Evolutionary conservation across 2,329 filamentous ascomycete species (phyloP).

Genomic region (Xylariaceae sp.): DNA sequence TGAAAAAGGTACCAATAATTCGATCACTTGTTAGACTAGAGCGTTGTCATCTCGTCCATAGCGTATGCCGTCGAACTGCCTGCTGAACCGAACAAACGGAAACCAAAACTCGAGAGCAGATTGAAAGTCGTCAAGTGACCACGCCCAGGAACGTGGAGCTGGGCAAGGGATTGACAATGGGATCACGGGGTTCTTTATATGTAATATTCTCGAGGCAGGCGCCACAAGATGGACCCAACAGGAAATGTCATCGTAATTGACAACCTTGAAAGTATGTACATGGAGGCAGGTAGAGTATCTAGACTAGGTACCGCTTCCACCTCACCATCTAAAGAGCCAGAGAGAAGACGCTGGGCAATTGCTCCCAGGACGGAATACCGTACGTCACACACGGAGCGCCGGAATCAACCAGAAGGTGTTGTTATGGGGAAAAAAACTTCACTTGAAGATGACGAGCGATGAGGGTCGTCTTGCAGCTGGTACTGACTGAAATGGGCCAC

Average conservation of each 20-base stretch:
- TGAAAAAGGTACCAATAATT: neutral
- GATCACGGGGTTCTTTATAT: neutral
- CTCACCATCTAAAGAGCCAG: slow-evolving; percentile 10
- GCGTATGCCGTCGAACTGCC: neutral
- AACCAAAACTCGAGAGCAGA: neutral
- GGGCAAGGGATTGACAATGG: neutral
- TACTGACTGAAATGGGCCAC: slow-evolving; percentile 22
- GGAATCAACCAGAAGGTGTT: neutral
- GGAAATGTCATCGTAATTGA: no score
- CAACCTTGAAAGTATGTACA: no score
- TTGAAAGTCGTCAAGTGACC: neutral
- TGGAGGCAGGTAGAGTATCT: neutral
- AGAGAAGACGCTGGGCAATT: slow-evolving; percentile 6
- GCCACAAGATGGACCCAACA: neutral
- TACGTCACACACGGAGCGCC: slow-evolving; percentile 13
- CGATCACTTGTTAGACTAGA: neutral
- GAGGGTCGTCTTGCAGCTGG: slow-evolving; percentile 21
- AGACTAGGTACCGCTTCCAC: slow-evolving; percentile 1
- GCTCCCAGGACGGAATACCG: slow-evolving; percentile 8
- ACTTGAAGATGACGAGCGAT: slow-evolving; percentile 15
- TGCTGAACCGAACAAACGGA: neutral
- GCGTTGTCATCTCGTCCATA: neutral
- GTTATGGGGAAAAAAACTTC: slow-evolving; percentile 14
- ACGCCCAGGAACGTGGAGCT: neutral
- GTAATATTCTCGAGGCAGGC: neutral